Conservation (phyloP, 345 rosid genomes). For the Crucihimalaya himalaica region DNA sequence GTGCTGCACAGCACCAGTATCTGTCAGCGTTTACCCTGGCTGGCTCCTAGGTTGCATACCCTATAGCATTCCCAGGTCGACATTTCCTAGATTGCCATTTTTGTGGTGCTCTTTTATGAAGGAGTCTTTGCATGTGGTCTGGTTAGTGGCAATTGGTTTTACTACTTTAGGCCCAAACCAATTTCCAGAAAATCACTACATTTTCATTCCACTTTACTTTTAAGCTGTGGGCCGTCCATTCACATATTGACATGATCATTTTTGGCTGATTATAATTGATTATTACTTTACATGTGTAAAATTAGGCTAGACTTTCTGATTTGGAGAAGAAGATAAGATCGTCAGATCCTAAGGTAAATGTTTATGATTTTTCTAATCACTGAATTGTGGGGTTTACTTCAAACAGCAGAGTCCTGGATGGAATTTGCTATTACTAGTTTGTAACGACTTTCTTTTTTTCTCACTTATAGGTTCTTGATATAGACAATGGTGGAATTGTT, state of each 20-base stretch:
- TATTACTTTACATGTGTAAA: slow-evolving; percentile 16
- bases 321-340: slow-evolving; percentile 63
- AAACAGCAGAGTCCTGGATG: slow-evolving; percentile 23
- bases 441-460: slow-evolving; percentile 22
- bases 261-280: slow-evolving; percentile 26
- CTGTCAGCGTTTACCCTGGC: neutral
- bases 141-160: slow-evolving; percentile 7
- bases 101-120: slow-evolving; percentile 20
- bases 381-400: slow-evolving; percentile 21
- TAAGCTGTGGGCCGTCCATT: slow-evolving; percentile 8
- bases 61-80: neutral
- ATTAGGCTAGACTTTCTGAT: slow-evolving; percentile 75
- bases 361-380: neutral
- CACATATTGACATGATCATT: slow-evolving; percentile 3
- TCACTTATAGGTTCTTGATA: slow-evolving; percentile 48
- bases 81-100: neutral
- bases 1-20: neutral
- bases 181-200: neutral
- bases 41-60: slow-evolving; percentile 15
- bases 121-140: slow-evolving; percentile 24
- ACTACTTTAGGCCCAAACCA: neutral
- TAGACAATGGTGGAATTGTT: slow-evolving; percentile 41
- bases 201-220: slow-evolving; percentile 20
- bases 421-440: slow-evolving; percentile 15
- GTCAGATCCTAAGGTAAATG: slow-evolving; percentile 66